Base-by-base conservation (phyloP, 2,329 filamentous ascomycete genomes). In the Dothistroma septosporum region DNA sequence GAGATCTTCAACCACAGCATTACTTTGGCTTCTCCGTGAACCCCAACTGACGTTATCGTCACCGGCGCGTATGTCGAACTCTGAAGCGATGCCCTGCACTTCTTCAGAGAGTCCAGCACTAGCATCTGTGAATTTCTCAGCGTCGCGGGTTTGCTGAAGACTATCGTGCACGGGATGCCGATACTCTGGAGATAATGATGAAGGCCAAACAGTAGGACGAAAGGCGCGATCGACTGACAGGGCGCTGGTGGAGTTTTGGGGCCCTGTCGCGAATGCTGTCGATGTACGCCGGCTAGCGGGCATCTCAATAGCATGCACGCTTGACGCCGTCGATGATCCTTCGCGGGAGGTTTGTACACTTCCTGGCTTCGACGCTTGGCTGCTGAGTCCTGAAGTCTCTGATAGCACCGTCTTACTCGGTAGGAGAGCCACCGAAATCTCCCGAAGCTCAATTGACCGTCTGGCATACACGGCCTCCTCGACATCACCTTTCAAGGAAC, bases 41-140 rank as follows among this genome's bases (percentile, higher is more conserved):
- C 70, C 68, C 72, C 72, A 76, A 49, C 72, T 74, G 32, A 73
- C 62, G 54, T 75, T 76, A 59, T 76, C 73, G 44, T 76, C 74
- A 5, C 74, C 74, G 24, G 69, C 63, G 19, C 68, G 65, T 41
- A 76, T 76, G 16, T 74, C 74, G 21, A 70, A 61, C 8, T 66
- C 63, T 2, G 62, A 55, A 33, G 62, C 32, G 2, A 32, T 11
- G 37, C 19, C 21, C 50, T 58, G 22, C 41, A 24, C 54, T 9
- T 47, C 32, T 19, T 44, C 55, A 12, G 72, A 71, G 24, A 75
- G 71, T 21, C 76, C 73, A n/a, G 74, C 75, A 21, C 65, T 68
- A 44, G 76, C 76, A 66, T 79, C 76, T 21, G 76, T 75, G 66
- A 77, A 78, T 21, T 75, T 66, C 60, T 78, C 75, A 44, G 76